Base-by-base conservation (phyloP, 1,284 basidiomycete genomes). In the Tremellales sp. region DNA sequence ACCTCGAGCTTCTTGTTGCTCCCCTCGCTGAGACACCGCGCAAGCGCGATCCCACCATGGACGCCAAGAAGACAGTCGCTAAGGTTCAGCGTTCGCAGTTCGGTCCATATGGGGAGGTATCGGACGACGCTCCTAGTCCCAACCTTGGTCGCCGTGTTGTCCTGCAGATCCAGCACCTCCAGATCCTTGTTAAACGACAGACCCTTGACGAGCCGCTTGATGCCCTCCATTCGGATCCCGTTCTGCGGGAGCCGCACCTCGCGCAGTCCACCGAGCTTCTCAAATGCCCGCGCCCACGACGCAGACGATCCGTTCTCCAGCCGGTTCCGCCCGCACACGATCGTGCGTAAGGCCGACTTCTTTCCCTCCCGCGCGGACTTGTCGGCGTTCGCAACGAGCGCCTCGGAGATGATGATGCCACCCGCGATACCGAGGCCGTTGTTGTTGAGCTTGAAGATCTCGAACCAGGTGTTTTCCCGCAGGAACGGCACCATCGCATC, bases 231-330 rank as follows among this genome's bases (percentile, higher is more conserved):
- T 56, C 93, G 80, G 62, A 99, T 97, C 2, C 93, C 95, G 65
- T 98, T 97, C 76, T 98, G 93, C 32, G 87, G 88, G 84, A 98
- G 86, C 57, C 86, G 80, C 29, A 98, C 86, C 63, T 97, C 90
- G 40, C 77, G 76, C 21, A 98, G 79, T 8, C 42, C 44, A 4
- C 81, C 83, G 66, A 97, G 92, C 31, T 83, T 87, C 6, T 82
- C 82, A 58, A 94, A 95, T 1, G 93, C 93, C 39, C 83, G 79
- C 2, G 89, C 90, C 87, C 91, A 97, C 6, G 79, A 78, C 1
- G 76, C 60, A 0, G 94, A 88, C 2, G 85, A 87, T 33, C 90
- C 92, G 65, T 95, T 85, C 76, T 98, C 93, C 42, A 97, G 78
- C 24, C 95, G 81, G 72, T 97, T 97, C 46, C 93, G 82, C 13